Percentiles rank a stretch among this genome's conserved stretches.
These are phyloP conservation scores for Nicotiana attenuata DNA, from an alignment of 257 asterid species.

Conservation along the genomic window DNA sequence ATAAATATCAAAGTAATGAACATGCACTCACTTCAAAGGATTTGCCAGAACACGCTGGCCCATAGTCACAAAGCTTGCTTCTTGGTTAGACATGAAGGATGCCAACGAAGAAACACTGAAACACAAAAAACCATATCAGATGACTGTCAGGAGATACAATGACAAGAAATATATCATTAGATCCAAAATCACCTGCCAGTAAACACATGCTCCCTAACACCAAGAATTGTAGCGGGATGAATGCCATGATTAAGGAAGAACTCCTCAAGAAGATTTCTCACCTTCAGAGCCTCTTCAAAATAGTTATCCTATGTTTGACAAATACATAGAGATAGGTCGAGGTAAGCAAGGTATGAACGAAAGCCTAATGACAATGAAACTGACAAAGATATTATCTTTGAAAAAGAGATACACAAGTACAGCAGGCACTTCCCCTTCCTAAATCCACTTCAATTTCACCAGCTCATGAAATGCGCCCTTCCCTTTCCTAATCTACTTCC, in stretches of 20 bases:
- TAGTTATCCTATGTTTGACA: constrained; percentile 67
- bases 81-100: constrained; percentile 94
- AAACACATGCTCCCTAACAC: constrained; percentile 96
- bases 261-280: constrained; percentile 97
- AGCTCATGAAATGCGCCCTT: too few relatives aligned
- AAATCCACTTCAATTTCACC: too few relatives aligned
- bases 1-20: constrained; percentile 14
- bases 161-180: background rate
- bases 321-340: background rate
- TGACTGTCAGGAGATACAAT: background rate
- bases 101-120: constrained; percentile 97
- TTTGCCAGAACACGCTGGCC: constrained; percentile 96
- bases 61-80: constrained; percentile 94
- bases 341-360: constrained; percentile 14
- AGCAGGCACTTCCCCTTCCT: too few relatives aligned
- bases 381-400: too few relatives aligned
- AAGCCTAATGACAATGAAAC: too few relatives aligned
- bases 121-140: constrained; percentile 16
- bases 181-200: constrained; percentile 73
- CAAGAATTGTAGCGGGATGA: constrained; percentile 85
- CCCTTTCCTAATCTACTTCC: too few relatives aligned
- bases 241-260: constrained; percentile 74
- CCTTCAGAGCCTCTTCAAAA: constrained; percentile 96
- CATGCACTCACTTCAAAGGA: constrained; percentile 78
- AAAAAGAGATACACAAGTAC: too few relatives aligned